Evolutionary conservation across 2,329 filamentous ascomycete genomes (phyloP).

Genomic region (Fusarium algeriense): DNA sequence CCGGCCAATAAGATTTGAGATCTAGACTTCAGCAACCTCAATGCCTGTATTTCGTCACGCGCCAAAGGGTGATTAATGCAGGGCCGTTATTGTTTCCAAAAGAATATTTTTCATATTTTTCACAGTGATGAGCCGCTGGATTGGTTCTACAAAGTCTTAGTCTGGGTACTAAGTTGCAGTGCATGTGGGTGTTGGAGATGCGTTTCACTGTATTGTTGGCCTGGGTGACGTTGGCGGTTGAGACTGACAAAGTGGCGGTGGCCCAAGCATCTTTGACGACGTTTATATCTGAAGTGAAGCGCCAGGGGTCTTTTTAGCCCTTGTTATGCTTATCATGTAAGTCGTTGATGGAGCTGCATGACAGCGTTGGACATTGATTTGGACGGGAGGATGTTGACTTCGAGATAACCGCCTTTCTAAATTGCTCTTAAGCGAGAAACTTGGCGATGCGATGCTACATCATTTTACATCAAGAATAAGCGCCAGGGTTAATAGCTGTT

Average conservation of each 20-base stretch:
- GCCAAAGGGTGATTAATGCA: constrained; percentile 44
- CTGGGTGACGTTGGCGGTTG: constrained; percentile 17
- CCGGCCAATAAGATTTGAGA: constrained; percentile 45
- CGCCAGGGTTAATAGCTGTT: neutral
- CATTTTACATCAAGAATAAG: neutral
- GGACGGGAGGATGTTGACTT: neutral
- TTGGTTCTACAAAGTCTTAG: constrained; percentile 35
- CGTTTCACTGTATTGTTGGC: constrained; percentile 38
- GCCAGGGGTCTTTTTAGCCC: constrained; percentile 33
- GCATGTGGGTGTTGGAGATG: constrained; percentile 33
- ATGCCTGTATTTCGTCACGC: constrained; percentile 41
- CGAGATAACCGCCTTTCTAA: constrained; percentile 1
- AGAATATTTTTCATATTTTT: constrained; percentile 21
- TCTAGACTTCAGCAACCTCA: constrained; percentile 11
- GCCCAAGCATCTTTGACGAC: constrained; percentile 22
- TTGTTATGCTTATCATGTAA: constrained; percentile 17
- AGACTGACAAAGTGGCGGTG: constrained; percentile 18
- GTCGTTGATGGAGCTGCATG: constrained; percentile 10
- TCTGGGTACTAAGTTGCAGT: constrained; percentile 27
- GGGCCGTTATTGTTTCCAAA: constrained; percentile 30
- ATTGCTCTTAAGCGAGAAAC: constrained; percentile 6
- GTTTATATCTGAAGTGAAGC: constrained; percentile 34
- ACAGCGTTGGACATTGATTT: constrained; percentile 3
- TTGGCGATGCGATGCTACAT: constrained; percentile 1
- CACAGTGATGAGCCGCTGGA: constrained; percentile 36